Conservation (phyloP, 2,329 filamentous ascomycete genomes). For the Pezicula neosporulosa region DNA sequence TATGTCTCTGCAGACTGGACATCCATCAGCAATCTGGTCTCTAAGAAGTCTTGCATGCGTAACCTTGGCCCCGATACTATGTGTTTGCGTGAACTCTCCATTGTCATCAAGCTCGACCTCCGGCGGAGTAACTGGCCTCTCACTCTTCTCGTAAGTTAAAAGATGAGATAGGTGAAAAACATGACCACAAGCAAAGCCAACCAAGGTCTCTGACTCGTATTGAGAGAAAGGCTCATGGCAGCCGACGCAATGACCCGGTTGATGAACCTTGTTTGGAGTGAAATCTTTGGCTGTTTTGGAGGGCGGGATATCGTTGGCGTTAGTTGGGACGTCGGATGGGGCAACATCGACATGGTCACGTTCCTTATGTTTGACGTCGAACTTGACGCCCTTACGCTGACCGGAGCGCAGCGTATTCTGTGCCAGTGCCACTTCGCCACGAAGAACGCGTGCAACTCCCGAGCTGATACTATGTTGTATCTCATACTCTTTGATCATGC, state of each 20-base stretch:
- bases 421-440: constrained; percentile 80
- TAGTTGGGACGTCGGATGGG: constrained; percentile 33
- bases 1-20: constrained; percentile 48
- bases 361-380: constrained; percentile 61
- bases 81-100: constrained; percentile 39
- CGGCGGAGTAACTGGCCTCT: constrained; percentile 34
- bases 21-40: constrained; percentile 64
- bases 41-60: constrained; percentile 77
- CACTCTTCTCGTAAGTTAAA: constrained; percentile 39
- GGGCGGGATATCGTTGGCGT: constrained; percentile 8
- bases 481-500: constrained; percentile 94
- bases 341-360: constrained; percentile 40
- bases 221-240: constrained; percentile 55
- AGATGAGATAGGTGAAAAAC: constrained; percentile 76
- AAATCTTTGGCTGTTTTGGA: constrained; percentile 12
- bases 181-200: constrained; percentile 80
- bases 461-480: constrained; percentile 90
- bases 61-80: constrained; percentile 81
- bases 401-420: constrained; percentile 79
- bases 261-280: constrained; percentile 1
- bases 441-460: constrained; percentile 81
- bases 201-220: constrained; percentile 66
- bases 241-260: constrained; percentile 52
- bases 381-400: constrained; percentile 83
- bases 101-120: constrained; percentile 41